Evolutionary conservation across 345 rosid species (phyloP).

Genomic region (Bruguiera parviflora): DNA sequence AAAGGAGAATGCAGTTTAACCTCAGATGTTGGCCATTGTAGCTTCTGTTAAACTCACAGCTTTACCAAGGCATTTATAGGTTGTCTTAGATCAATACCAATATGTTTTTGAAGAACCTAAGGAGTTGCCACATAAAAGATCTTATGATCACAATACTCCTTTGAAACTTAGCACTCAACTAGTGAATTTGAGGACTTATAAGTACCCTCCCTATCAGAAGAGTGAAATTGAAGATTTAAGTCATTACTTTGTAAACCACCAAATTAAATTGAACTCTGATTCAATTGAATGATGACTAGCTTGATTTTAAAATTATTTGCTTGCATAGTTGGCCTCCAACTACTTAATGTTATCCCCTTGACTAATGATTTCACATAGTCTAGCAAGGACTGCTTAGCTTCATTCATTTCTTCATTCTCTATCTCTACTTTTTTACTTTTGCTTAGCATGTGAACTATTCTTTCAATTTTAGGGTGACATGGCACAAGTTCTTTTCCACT

Average conservation of each 20-base stretch:
- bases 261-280: background rate
- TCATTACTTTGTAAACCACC: background rate
- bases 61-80: too few relatives aligned
- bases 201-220: background rate
- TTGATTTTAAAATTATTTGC: background rate
- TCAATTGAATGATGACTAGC: background rate
- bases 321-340: background rate
- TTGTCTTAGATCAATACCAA: background rate
- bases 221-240: background rate
- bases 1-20: too few relatives aligned
- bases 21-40: too few relatives aligned
- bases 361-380: too few relatives aligned
- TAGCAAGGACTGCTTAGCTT: too few relatives aligned
- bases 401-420: too few relatives aligned
- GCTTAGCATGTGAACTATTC: too few relatives aligned
- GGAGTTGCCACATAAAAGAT: background rate
- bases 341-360: background rate
- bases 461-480: too few relatives aligned
- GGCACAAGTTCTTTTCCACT: too few relatives aligned
- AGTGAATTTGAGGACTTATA: background rate
- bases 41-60: too few relatives aligned
- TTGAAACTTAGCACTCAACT: too few relatives aligned
- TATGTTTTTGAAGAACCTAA: accelerated
- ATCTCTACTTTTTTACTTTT: too few relatives aligned
- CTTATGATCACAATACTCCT: background rate